These are phyloP conservation scores for Jacaranda mimosifolia DNA, from an alignment of 257 asterid genomes.

Conservation along the genomic window DNA sequence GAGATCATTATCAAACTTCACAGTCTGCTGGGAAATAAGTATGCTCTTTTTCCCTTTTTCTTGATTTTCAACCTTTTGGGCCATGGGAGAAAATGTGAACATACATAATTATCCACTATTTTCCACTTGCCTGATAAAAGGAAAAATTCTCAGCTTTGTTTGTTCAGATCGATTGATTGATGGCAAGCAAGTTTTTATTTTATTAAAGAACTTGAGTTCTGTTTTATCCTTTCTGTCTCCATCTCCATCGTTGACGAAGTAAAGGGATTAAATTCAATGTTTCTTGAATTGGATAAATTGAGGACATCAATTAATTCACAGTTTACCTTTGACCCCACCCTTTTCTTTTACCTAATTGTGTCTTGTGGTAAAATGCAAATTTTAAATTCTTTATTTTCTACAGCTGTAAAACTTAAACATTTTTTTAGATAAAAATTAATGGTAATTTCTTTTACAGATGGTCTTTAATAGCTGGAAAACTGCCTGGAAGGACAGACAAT, in stretches of 20 bases:
- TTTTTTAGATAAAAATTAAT: not conserved
- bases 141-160: no score
- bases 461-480: conserved; percentile 89
- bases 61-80: not conserved
- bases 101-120: no score
- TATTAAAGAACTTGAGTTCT: no score
- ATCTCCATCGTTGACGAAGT: no score
- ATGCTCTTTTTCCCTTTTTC: conserved; percentile 9
- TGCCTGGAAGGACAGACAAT: conserved; percentile 89
- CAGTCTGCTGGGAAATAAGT: conserved; percentile 90
- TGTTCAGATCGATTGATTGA: no score
- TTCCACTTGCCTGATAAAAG: no score
- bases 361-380: not conserved
- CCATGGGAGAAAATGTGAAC: not conserved
- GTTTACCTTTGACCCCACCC: not conserved
- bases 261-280: not conserved
- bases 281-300: not conserved
- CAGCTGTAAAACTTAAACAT: not conserved
- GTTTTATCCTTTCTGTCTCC: not conserved
- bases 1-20: conserved; percentile 88
- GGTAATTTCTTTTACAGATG: conserved; percentile 55
- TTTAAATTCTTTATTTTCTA: not conserved
- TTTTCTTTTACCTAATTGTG: not conserved
- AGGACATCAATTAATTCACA: not conserved
- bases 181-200: no score